Base-by-base conservation (phyloP, 164 flowering plant genomes). In the Tinospora cordifolia region DNA sequence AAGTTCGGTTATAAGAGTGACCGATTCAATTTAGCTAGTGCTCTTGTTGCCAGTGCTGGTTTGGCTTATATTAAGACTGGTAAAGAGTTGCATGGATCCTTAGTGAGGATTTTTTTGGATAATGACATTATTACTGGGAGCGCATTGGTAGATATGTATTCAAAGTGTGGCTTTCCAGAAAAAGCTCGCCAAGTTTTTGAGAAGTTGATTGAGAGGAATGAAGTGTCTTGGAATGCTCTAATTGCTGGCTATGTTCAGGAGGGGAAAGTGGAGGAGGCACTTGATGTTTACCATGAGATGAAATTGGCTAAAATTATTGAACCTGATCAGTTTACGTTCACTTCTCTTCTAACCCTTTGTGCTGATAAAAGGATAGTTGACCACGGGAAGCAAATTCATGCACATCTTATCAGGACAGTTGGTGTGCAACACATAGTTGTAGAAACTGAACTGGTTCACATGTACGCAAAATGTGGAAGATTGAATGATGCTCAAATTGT, bases 141-240 rank as follows among this genome's bases (percentile, higher is more conserved):
- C n/a, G 65, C 75, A 17, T 72, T 72, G 59, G 75, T 72, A 34
- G 70, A 72, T 66, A 66, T 72, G 75, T 72, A 72, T 57, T 72
- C 75, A 60, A 72, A 72, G 64, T 72, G 65, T 66, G 59, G 70
- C 14, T 24, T 19, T 58, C 21, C 66, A 30, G 75, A 72, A 30
- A 67, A 72, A 59, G 75, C 69, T 62, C 67, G 34, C 58, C 71
- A 40, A 36, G 63, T 63, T 64, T 71, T 71, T 54, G 39, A 71
- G 63, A 51, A 68, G 51, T 51, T 71, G 60, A 38, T 19, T 24
- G 69, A 71, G 39, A 65, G 54, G 44, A 71, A 71, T 65, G 74
- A 71, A 66, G 70, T 72, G 38, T 66, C 75, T 22, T 72, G 75
- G 75, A 72, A 72, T 72, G 26, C 70, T 66, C 66, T 66, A 19